phyloP scores from a whole-genome alignment of 768 basidiomycete species.

The Xerocomellus intermedius region DNA sequence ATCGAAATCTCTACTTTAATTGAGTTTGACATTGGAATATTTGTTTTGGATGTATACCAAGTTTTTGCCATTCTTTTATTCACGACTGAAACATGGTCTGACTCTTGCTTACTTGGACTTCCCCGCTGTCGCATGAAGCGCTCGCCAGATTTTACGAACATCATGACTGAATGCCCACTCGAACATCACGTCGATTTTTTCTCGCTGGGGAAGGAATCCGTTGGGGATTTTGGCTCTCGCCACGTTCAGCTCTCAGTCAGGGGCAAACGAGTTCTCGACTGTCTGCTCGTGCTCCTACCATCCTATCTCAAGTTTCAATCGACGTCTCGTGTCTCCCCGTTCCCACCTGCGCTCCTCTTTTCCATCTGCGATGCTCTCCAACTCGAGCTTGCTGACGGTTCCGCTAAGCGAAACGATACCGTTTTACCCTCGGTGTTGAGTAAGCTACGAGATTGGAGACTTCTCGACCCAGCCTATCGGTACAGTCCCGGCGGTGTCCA shows the following conservation, averaged over 20 bases:
- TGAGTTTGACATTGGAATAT: conserved; percentile 3
- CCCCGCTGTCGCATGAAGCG: conserved; percentile 6
- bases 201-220: not conserved
- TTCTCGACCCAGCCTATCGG: conserved; percentile 19
- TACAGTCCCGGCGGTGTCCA: conserved; percentile 8
- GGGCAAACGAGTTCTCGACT: conserved; percentile 9
- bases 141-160: conserved; percentile 18
- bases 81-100: conserved; percentile 3
- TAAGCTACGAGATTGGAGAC: conserved; percentile 26
- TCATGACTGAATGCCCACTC: conserved; percentile 18
- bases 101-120: not conserved
- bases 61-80: conserved; percentile 4
- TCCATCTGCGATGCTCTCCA: conserved; percentile 23
- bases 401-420: not conserved
- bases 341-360: conserved; percentile 22
- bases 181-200: not conserved
- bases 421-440: conserved; percentile 23
- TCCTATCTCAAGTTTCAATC: conserved; percentile 5
- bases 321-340: not conserved
- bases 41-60: not conserved
- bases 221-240: not conserved
- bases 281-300: conserved; percentile 17
- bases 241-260: conserved; percentile 7
- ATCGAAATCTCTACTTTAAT: not conserved
- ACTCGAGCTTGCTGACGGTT: not conserved